Evolutionary conservation across 805 yeast species (phyloP), one percentile per base, ranked within the genome.

Genomic region (Teunomyces barrocoloradensis): DNA sequence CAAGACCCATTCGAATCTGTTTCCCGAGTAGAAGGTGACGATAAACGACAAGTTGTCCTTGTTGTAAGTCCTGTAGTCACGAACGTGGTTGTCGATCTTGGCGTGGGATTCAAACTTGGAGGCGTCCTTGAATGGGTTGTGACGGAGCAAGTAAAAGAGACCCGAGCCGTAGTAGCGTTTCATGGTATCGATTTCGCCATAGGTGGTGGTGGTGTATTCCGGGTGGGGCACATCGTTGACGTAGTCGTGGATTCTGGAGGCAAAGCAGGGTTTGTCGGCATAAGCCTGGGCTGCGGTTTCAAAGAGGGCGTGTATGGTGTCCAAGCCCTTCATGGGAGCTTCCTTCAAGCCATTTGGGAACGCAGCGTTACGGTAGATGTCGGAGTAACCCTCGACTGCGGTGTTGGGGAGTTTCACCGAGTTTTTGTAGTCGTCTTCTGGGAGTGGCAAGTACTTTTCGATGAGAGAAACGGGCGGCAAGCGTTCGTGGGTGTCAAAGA

Each of bases 1-100:
- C 44, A 71, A 54, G 2, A 62, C 50, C 76, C 76, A 71, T 47
- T 71, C 75, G 27, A 51, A 50, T 38, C 73, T 54, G 53, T 71
- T 71, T 30, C 61, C 62, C 1, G 72, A 56, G 52, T 58, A 70
- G 25, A 71, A 44, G 9, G 73, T 55, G 34, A 69, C 54, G 17
- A 71, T 55, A 44, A 71, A 71, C 7, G 71, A 66, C 42, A 48
- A 44, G 33, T 62, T 55, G 30, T 60, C 57, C n/a, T 52, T 29
- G 45, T 49, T 30, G 47, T 53, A 58, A n/a, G 25, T 23, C 6
- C 21, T 17, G 51, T 39, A 49, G 40, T 51, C 44, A 2, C 35
- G 28, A 4, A 9, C 30, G 44, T 62, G 66, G 33, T 43, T 12
- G 39, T 53, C 60, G 47, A 62, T 55, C 40, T 62, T 62, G 25